Conservation (phyloP, 768 basidiomycete species). For the Calocera viscosa region DNA sequence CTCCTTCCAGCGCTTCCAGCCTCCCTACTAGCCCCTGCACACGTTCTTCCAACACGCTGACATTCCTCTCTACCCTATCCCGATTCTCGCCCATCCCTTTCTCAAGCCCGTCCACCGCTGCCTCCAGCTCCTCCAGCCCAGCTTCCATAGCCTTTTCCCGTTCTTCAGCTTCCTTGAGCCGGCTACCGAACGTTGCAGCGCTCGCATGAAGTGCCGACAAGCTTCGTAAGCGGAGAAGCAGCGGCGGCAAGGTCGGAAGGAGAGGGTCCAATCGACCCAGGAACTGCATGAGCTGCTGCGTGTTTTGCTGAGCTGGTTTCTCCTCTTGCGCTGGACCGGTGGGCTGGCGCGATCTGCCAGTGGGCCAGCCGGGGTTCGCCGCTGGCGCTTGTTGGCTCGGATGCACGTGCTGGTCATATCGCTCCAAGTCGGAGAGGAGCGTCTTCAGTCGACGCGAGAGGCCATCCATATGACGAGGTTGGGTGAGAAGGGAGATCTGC, state of each 20-base stretch:
- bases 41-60: conserved; percentile 52
- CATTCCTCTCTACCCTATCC: conserved; percentile 56
- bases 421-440: conserved; percentile 82
- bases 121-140: conserved; percentile 51
- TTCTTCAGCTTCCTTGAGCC: conserved; percentile 53
- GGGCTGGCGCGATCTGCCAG: conserved; percentile 19
- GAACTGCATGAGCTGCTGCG: conserved; percentile 26
- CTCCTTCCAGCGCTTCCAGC: conserved; percentile 26
- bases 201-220: conserved; percentile 69
- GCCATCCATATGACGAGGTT: conserved; percentile 91
- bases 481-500: conserved; percentile 77
- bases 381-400: conserved; percentile 6
- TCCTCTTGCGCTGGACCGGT: background rate
- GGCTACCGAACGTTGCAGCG: conserved; percentile 62
- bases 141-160: conserved; percentile 56
- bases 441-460: conserved; percentile 88
- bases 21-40: conserved; percentile 38
- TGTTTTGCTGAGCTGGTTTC: background rate
- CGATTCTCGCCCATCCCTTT: conserved; percentile 63
- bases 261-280: conserved; percentile 33
- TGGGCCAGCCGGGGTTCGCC: conserved; percentile 14
- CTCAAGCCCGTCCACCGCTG: conserved; percentile 61
- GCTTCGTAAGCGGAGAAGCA: conserved; percentile 77
- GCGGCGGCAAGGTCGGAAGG: conserved; percentile 47
- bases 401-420: conserved; percentile 38